Evolutionary conservation across 257 asterid species (phyloP), one percentile per base, ranked within the genome.

Genomic region (Oldenlandia corymbosa): DNA sequence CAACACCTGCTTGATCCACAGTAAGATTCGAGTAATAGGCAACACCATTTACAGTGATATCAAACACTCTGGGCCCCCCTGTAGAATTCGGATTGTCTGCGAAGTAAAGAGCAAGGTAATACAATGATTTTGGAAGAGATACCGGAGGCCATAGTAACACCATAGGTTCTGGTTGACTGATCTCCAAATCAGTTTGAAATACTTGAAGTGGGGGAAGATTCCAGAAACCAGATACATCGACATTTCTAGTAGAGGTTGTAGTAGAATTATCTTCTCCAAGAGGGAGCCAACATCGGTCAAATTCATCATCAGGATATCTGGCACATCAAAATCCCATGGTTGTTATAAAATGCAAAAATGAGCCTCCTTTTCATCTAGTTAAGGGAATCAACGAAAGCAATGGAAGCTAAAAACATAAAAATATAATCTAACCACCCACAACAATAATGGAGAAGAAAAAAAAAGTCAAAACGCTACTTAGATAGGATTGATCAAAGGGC

Each of bases 231-330:
- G 97, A 84, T 57, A 78, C 84, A 3, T 83, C 72, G 24, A 87
- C 84, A 64, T 75, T 73, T 49, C 26, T 71, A 63, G 65, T 54
- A 64, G 66, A 73, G 26, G 81, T 68, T 41, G 76, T 66, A 47
- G 82, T 73, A 60, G 80, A 79, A 23, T 75, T 79, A 24, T 72
- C 77, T 43, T 49, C 75, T 65, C 92, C 90, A 64, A 82, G 83
- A 6, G 97, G 92, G 32, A 60, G 78, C 99, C 99, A 93, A 65
- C 71, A 84, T 43, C 99, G 96, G 64, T 90, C 81, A 71, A 85
- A 93, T 62, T 62, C 83, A 76, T 93, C 99, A 31, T 85, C 96
- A 2, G 99, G 97, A 67, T 82, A 87, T 68, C 99, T 92, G 87
- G 65, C 8, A 60, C 55, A 61, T 62, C 24, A 61, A 48, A 72